phyloP scores from a whole-genome alignment of 2,329 filamentous ascomycete species.

The Mycocentrospora acerina region DNA sequence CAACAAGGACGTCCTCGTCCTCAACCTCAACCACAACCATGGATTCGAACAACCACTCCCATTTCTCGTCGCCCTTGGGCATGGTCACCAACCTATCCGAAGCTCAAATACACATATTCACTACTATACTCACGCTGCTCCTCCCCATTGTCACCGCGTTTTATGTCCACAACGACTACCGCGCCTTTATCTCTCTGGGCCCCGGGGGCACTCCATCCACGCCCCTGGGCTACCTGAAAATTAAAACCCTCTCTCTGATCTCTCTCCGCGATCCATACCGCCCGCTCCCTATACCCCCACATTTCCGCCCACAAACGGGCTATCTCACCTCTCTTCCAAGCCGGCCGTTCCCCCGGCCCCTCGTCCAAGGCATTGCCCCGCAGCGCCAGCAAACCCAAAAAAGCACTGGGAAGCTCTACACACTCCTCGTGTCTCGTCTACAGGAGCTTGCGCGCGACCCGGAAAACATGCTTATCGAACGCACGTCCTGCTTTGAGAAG shows the following conservation, averaged over 20 bases:
- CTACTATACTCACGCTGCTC: constrained; percentile 21
- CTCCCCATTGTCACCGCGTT: constrained; percentile 30
- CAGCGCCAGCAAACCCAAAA: constrained; percentile 76
- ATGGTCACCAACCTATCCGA: constrained; percentile 3
- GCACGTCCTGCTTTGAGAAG: constrained; percentile 78
- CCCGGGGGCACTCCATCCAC: constrained; percentile 80
- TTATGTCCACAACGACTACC: constrained; percentile 68
- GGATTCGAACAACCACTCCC: too few species aligned
- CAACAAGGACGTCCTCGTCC: too few species aligned
- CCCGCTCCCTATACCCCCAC: constrained; percentile 56
- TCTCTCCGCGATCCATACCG: constrained; percentile 69
- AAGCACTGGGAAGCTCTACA: constrained; percentile 54
- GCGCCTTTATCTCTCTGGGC: constrained; percentile 73
- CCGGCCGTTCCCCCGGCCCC: constrained; percentile 64
- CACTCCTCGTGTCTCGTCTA: constrained; percentile 18
- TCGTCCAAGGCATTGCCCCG: constrained; percentile 74
- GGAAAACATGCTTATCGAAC: constrained; percentile 45
- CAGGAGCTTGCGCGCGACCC: constrained; percentile 24
- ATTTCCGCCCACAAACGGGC: constrained; percentile 57
- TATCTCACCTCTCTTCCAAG: constrained; percentile 63
- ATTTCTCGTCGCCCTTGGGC: too few species aligned
- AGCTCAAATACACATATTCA: constrained; percentile 15
- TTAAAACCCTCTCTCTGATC: constrained; percentile 72
- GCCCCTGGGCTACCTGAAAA: constrained; percentile 69
- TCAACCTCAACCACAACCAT: too few species aligned